Base-by-base conservation (phyloP, 495 filamentous ascomycete species). In the Talaromyces borbonicus region DNA sequence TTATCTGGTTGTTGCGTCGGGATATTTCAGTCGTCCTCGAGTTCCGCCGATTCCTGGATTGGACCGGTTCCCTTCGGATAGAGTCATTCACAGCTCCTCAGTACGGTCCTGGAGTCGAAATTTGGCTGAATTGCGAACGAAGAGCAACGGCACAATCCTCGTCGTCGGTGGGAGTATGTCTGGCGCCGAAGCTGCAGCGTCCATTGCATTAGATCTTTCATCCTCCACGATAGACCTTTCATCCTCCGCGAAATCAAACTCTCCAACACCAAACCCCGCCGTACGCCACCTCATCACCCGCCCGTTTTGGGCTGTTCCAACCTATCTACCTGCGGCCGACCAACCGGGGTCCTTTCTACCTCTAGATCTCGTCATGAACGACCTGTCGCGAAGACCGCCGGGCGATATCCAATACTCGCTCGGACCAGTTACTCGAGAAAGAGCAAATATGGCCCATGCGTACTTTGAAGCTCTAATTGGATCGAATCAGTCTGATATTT, bases 91-190 rank as follows among this genome's bases (percentile, higher is more conserved):
- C 48, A 88, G 78, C 53, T 85, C 84, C 1, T 53, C 56, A 0
- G 53, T 74, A 12, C 57, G 18, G 49, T 50, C 43, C 1, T 22
- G 0, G 14, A 31, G 26, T 22, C 26, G 23, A 44, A 25, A 14
- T 4, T 5, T 41, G 1, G 15, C 8, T 3, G 26, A n/a, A 16
- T 16, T 31, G 14, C 24, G 30, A 8, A 9, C 16, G 0, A 60
- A 52, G 6, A 23, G 9, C 12, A 59, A 59, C 0, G 70, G 75
- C n/a, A 84, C 82, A 52, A 75, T 93, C 39, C 71, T 90, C 2
- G 73, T 95, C 11, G 72, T 90, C 7, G 88, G 88, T 3, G 87
- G 87, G 2, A 84, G 85, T 46, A 87, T 93, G 74, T 90, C 84
- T 14, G 86, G 85, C 0, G 74, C 79, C 7, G 88, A 94, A 65